Evolutionary conservation across 371 early-diverging fungal genomes (phyloP), one percentile per base, ranked within the genome.

Genomic region (Mortierella sp.): DNA sequence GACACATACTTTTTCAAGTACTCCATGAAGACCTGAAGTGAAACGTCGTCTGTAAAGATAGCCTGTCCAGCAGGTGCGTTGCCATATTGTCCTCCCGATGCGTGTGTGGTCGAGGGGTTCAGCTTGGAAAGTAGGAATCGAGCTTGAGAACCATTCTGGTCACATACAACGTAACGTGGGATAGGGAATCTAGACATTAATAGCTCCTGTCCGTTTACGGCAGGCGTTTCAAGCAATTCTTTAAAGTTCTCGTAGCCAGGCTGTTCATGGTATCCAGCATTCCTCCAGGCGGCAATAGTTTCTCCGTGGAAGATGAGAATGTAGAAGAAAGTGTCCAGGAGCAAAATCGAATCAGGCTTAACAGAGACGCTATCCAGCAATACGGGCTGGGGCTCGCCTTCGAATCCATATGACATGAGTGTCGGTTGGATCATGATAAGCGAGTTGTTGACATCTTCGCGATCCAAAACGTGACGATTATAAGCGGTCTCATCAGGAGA

Each of bases 381-480:
- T 1, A 99, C 99, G 1, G 99, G 99, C 36, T 92, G 90, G 22
- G 99, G 95, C 38, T 95, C 92, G 15, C 90, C 92, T 52, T 97
- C 94, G 74, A 99, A 97, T 22, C 92, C 89, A 84, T 97, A 99
- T 13, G 96, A 93, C 84, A 95, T 96, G 66, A 99, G 87, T 0
- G 99, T 96, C 1, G 99, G 99, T 84, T 99, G 98, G 65, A 99
- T 99, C 98, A 99, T 99, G 67, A 99, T 97, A 43, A 99, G 87
- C 41, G 98, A 96, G 77, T 96, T 97, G 86, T 96, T 95, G 43
- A 96, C 95, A 86, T 97, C 97, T 85, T 98, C 99, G 57, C 94
- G 92, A 86, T 96, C 96, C 82, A 99, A 76, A 10, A 96, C 92
- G 83, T 99, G 97, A 33, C 97, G 92, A 85, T 99, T 98, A 84